Base-by-base conservation (phyloP, 345 rosid genomes). In the Linum tenue region DNA sequence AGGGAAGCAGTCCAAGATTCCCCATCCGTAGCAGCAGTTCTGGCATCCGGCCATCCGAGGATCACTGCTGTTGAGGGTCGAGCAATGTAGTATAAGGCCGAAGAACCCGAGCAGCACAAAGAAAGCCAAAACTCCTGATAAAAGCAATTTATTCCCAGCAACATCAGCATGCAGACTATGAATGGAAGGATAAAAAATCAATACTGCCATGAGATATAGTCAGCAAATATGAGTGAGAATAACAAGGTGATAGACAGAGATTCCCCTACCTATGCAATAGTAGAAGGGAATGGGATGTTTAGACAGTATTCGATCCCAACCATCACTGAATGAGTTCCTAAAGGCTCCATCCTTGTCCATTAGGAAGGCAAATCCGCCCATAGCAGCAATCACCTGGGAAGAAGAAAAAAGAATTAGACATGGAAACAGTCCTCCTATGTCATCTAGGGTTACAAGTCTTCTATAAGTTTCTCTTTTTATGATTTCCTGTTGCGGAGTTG, bases 1-100 rank as follows among this genome's bases (percentile, higher is more conserved):
- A 60, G 97, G 99, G 78, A 94, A 94, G 72, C 96, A 88, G 70
- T 92, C 97, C 77, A 92, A 80, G 73, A 90, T 79, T 42, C 97
- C 97, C 99, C 97, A 87, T 48, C 99, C 97, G 65, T 94, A 94
- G 72, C 96, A 94, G 84, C 97, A 88, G 73, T 90, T 88, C 75
- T 88, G 97, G 77, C 99, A 90, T 57, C 92, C 90, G 64, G 88
- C 92, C 96, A 90, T 90, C 63, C 89, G 78, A 31, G 97, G 92
- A 64, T 94, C 96, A 59, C 83, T 90, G 64, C 77, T 75, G 63
- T 86, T 86, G 65, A 94, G 72, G 72, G 96, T 68, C 55, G 96
- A 83, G 76, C 99, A 94, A 51, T 94, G 97, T 56, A 94, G 72
- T 39, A 94, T 80, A 73, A 90, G 81, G 48, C 97, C 96, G 14